Evolutionary conservation across 371 early-diverging fungal species (phyloP).

Genomic region (Mortierella sp.): DNA sequence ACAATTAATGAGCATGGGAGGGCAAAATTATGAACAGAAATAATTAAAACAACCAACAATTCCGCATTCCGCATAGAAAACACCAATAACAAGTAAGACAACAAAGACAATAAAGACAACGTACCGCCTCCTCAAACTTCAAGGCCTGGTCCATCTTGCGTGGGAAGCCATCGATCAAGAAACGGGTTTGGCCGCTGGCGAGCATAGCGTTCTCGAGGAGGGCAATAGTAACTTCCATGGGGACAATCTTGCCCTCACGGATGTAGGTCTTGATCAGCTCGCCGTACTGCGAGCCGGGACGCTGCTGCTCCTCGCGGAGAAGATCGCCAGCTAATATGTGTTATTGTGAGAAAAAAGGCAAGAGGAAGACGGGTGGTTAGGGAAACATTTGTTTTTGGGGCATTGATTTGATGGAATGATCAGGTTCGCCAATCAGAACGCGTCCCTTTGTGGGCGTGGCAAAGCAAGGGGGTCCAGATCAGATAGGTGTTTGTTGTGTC

Average conservation of each 20-base stretch:
- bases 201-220: conserved; percentile 93
- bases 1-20: background rate
- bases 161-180: conserved; percentile 98
- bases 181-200: conserved; percentile 73
- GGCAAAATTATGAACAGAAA: background rate
- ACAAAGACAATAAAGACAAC: conserved; percentile 59
- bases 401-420: background rate
- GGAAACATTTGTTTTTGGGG: background rate
- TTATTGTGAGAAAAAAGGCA: background rate
- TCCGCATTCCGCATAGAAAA: background rate
- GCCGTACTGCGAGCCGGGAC: conserved; percentile 89
- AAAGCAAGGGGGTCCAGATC: background rate
- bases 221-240: conserved; percentile 94
- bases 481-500: background rate
- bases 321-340: conserved; percentile 90
- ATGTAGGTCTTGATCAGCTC: conserved; percentile 92
- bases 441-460: background rate
- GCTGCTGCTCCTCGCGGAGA: conserved; percentile 91
- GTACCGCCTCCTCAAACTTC: conserved; percentile 92
- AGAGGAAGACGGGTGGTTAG: background rate
- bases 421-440: conserved; percentile 5
- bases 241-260: conserved; percentile 96
- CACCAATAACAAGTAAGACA: background rate
- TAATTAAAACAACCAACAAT: background rate
- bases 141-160: conserved; percentile 94